phyloP scores from a whole-genome alignment of 1,284 basidiomycete species.

The Bjerkandera adusta region DNA sequence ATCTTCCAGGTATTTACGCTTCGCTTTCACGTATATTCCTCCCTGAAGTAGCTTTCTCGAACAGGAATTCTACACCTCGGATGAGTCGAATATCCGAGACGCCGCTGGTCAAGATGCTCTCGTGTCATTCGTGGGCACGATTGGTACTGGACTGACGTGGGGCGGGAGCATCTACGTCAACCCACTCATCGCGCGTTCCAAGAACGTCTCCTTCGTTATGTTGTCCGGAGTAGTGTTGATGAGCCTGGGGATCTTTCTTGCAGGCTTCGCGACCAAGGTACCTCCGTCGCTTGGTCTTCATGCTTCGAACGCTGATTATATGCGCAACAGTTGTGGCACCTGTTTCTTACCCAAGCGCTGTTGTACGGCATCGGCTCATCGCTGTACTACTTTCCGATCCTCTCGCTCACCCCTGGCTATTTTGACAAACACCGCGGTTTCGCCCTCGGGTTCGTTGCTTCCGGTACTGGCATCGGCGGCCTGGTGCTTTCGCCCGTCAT shows the following conservation, averaged over 20 bases:
- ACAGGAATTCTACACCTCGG: constrained; percentile 44
- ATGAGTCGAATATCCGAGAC: constrained; percentile 33
- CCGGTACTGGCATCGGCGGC: constrained; percentile 41
- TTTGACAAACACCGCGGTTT: constrained; percentile 44
- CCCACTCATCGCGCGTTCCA: constrained; percentile 35
- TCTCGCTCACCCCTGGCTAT: constrained; percentile 41
- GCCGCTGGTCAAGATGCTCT: constrained; percentile 39
- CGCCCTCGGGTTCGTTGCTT: constrained; percentile 43
- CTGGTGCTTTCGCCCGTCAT: constrained; percentile 42
- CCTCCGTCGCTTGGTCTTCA: constrained; percentile 1
- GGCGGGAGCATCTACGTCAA: constrained; percentile 46
- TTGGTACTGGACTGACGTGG: constrained; percentile 46
- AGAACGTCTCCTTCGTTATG: constrained; percentile 36
- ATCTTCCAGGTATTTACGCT: constrained; percentile 33
- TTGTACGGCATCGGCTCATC: constrained; percentile 43
- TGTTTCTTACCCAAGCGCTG: constrained; percentile 41
- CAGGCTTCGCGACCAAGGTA: constrained; percentile 39
- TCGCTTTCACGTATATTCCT: neutral
- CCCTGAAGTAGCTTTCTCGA: neutral
- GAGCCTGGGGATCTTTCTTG: constrained; percentile 40
- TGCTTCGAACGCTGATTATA: too few species aligned
- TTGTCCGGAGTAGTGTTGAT: constrained; percentile 38
- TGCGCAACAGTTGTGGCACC: constrained; percentile 39
- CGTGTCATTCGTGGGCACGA: constrained; percentile 41
- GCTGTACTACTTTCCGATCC: constrained; percentile 44